These are phyloP conservation scores for Geotrichum citri-aurantii DNA, from an alignment of 1,139 yeast genomes.

Conservation along the genomic window DNA sequence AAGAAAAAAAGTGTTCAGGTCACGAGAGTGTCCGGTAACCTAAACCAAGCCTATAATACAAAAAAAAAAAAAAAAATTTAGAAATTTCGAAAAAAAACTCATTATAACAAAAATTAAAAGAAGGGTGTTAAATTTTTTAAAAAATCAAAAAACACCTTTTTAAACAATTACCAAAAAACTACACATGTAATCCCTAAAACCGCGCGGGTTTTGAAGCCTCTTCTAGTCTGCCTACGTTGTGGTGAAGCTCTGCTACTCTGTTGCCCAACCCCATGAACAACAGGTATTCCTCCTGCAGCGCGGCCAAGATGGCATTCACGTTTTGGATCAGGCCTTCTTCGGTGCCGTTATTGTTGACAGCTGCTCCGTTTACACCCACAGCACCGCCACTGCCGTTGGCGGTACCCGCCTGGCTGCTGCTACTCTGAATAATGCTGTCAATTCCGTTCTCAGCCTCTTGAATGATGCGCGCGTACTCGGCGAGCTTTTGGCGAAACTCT, in stretches of 20 bases:
- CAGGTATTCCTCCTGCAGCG: slow-evolving; percentile 74
- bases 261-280: slow-evolving; percentile 90
- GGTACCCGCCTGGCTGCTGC: neutral
- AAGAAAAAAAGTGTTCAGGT: too few relatives aligned
- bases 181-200: neutral
- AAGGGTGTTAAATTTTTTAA: too few relatives aligned
- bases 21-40: too few relatives aligned
- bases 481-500: slow-evolving; percentile 51
- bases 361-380: neutral
- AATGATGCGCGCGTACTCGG: slow-evolving; percentile 59
- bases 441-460: slow-evolving; percentile 72
- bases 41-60: too few relatives aligned
- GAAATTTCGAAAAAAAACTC: too few relatives aligned
- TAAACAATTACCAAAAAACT: too few relatives aligned
- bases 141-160: too few relatives aligned
- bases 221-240: slow-evolving; percentile 49
- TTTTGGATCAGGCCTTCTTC: slow-evolving; percentile 15
- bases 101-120: too few relatives aligned
- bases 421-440: slow-evolving; percentile 59
- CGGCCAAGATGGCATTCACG: slow-evolving; percentile 51
- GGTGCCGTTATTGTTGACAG: neutral
- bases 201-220: slow-evolving; percentile 3
- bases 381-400: neutral
- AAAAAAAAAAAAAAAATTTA: too few relatives aligned
- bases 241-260: slow-evolving; percentile 83